Conservation (phyloP, 2,329 filamentous ascomycete genomes). For the Talaromyces sp. region DNA sequence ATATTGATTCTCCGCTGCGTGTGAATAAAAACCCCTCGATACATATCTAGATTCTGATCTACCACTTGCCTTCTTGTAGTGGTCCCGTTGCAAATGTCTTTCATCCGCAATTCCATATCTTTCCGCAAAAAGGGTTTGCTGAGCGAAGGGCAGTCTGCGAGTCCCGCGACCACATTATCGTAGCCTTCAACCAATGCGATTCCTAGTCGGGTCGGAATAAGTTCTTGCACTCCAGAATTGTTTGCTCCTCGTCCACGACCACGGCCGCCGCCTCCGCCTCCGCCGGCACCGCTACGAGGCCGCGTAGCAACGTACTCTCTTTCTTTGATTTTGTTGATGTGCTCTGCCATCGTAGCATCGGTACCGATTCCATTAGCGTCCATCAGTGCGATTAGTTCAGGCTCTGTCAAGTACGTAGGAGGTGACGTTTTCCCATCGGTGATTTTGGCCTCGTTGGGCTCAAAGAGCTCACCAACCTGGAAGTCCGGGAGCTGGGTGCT, state of each 20-base stretch:
- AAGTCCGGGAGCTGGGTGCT: constrained; percentile 78
- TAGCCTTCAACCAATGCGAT: constrained; percentile 92
- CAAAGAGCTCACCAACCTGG: constrained; percentile 71
- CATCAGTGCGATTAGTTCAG: constrained; percentile 93
- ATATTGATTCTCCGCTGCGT: constrained; percentile 69
- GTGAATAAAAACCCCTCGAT: constrained; percentile 78
- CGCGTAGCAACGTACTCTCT: constrained; percentile 75
- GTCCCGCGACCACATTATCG: constrained; percentile 87
- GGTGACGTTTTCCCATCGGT: constrained; percentile 83
- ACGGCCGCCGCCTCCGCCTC: constrained; percentile 22
- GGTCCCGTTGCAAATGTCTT: constrained; percentile 85
- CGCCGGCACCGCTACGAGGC: constrained; percentile 24
- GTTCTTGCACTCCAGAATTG: constrained; percentile 60
- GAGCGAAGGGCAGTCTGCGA: constrained; percentile 58
- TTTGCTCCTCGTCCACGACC: constrained; percentile 22
- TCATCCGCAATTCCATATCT: constrained; percentile 97
- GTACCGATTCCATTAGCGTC: constrained; percentile 98
- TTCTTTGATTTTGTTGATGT: constrained; percentile 92
- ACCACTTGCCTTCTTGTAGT: constrained; percentile 71
- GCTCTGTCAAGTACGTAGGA: constrained; percentile 85
- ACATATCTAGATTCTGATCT: constrained; percentile 77
- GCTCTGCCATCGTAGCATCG: constrained; percentile 97
- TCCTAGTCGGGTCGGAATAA: constrained; percentile 87
- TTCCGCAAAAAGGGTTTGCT: constrained; percentile 95
- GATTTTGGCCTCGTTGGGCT: constrained; percentile 83